Conservation (phyloP, 305 asterid genomes). For the Nicotiana rustica region DNA sequence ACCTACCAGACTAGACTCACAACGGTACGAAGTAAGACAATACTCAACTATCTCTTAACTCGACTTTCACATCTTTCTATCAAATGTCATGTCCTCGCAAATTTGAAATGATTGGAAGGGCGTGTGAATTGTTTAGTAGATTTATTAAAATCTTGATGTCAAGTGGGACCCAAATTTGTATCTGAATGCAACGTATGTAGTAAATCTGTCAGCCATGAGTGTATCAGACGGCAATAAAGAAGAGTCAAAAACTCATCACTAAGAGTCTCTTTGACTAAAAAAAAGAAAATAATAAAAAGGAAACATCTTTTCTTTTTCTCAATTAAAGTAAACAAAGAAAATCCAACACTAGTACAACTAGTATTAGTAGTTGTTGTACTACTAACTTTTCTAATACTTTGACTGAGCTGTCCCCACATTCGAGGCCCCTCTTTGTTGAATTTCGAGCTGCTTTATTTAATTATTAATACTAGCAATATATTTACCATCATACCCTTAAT, state of each 20-base stretch:
- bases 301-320: background rate
- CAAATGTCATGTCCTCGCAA: no score
- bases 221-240: constrained; percentile 30
- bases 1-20: no score
- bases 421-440: constrained; percentile 68
- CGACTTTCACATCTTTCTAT: no score
- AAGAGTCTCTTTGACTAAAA: background rate
- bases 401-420: constrained; percentile 68
- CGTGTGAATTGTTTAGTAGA: background rate
- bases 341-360: background rate
- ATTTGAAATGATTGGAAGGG: background rate
- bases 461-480: background rate
- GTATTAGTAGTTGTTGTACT: background rate
- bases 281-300: background rate
- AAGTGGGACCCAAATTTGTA: background rate
- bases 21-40: no score
- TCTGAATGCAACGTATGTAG: background rate
- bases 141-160: background rate
- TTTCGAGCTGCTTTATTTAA: constrained; percentile 32
- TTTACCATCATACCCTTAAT: constrained; percentile 41
- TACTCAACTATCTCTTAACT: no score
- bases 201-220: background rate
- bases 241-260: constrained; percentile 25
- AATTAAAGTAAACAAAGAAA: constrained; percentile 28
- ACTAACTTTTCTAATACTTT: constrained; percentile 45